Evolutionary conservation across 495 filamentous ascomycete genomes (phyloP).

Genomic region (Poronia punctata): DNA sequence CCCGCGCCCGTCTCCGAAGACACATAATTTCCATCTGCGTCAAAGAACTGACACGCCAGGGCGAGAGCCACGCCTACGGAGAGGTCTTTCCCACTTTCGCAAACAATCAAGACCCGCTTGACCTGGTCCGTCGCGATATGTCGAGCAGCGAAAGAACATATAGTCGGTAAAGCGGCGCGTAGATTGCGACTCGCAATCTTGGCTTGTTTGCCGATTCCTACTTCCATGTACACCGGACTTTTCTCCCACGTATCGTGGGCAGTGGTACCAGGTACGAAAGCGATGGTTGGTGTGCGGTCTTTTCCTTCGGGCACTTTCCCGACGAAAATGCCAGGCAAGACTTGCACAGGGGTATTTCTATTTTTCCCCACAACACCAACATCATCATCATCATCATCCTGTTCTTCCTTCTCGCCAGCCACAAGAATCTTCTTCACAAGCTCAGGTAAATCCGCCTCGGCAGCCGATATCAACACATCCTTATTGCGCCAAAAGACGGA

Average conservation of each 20-base stretch:
- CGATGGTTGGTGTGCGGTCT: slow-evolving; percentile 12
- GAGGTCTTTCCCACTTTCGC: slow-evolving; percentile 35
- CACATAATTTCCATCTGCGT: slow-evolving; percentile 23
- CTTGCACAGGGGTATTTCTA: slow-evolving; percentile 28
- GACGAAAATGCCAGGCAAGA: slow-evolving; percentile 30
- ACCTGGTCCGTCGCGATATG: slow-evolving; percentile 15
- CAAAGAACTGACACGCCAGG: slow-evolving; percentile 36
- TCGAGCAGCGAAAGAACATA: slow-evolving; percentile 42
- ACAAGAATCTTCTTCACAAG: slow-evolving; percentile 53
- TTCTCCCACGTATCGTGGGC: slow-evolving; percentile 27
- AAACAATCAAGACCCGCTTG: slow-evolving; percentile 27
- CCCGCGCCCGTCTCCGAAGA: slow-evolving; percentile 17
- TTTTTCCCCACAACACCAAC: too few species aligned
- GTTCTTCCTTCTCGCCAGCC: too few species aligned
- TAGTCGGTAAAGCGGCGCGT: slow-evolving; percentile 51
- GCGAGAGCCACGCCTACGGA: slow-evolving; percentile 45
- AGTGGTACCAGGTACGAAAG: slow-evolving; percentile 28
- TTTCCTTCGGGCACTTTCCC: slow-evolving; percentile 16
- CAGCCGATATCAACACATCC: slow-evolving; percentile 45
- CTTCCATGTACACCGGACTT: slow-evolving; percentile 42
- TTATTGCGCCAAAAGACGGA: slow-evolving; percentile 68
- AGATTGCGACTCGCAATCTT: slow-evolving; percentile 74
- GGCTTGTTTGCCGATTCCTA: slow-evolving; percentile 50
- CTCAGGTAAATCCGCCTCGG: slow-evolving; percentile 58
- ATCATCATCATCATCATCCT: too few species aligned